Percentiles rank a stretch among this genome's conserved stretches.
phyloP scores from a whole-genome alignment of 1,284 basidiomycete species.

The Ceratobasidium sp. region DNA sequence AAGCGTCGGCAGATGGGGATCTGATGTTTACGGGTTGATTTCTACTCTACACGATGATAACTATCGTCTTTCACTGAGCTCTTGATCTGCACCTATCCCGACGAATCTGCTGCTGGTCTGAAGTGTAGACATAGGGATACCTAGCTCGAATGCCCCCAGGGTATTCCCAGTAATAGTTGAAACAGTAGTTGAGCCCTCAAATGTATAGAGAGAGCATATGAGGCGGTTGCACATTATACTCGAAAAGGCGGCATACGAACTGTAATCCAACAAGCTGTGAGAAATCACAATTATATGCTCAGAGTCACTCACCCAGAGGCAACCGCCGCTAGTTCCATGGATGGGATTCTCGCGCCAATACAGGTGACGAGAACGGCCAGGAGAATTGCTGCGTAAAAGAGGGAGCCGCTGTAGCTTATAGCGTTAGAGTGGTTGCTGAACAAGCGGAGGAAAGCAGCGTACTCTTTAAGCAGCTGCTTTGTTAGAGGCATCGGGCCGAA shows the following conservation, averaged over 20 bases:
- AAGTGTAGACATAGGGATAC: background rate
- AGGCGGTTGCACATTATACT: conserved; percentile 30
- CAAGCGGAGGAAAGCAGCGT: background rate
- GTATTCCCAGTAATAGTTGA: background rate
- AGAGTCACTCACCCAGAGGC: conserved; percentile 3
- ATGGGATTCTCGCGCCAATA: background rate
- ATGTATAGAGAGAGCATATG: conserved; percentile 23
- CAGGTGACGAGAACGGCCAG: conserved; percentile 8
- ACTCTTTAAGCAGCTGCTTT: conserved; percentile 4
- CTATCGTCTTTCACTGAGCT: too few species aligned
- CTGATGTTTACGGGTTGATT: too few species aligned
- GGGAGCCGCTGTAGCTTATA: background rate
- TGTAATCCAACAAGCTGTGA: background rate
- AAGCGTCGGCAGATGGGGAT: too few species aligned
- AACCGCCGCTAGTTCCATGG: background rate
- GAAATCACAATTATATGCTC: background rate
- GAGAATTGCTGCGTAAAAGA: conserved; percentile 4
- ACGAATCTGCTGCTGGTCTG: background rate
- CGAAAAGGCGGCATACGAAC: background rate
- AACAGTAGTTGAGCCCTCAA: background rate
- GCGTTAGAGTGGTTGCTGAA: background rate
- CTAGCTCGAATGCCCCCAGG: background rate
- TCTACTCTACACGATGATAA: too few species aligned
- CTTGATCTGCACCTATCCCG: too few species aligned
- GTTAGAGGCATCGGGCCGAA: conserved; percentile 11